Base-by-base conservation (phyloP, 768 basidiomycete genomes). In the Hygrophorus russula region DNA sequence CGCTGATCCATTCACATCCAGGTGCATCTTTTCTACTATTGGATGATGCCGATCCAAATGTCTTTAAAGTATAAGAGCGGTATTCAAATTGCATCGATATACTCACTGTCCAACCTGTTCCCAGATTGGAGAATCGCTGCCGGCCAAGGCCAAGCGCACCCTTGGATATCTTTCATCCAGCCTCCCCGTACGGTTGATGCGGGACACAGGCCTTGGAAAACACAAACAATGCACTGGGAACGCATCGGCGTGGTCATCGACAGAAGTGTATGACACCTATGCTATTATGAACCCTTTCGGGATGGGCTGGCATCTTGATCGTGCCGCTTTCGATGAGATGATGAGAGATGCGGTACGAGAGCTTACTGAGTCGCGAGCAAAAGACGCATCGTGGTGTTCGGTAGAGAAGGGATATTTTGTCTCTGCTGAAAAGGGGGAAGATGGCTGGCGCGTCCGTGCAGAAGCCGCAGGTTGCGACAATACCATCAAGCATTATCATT, bases 51-150 rank as follows among this genome's bases (percentile, higher is more conserved):
- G 51, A 63, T 41, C 53, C 52, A 4, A 24, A 14, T 5, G 19
- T 42, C 4, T 65, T 59, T 58, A 65, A 64, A 51, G 63, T 62
- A n/a, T n/a, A n/a, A n/a, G n/a, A n/a, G n/a, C n/a, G n/a, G n/a
- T n/a, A n/a, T n/a, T n/a, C n/a, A n/a, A n/a, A n/a, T n/a, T n/a
- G n/a, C n/a, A n/a, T n/a, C n/a, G n/a, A n/a, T n/a, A n/a, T n/a
- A n/a, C n/a, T n/a, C n/a, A n/a, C n/a, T n/a, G n/a, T n/a, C n/a
- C n/a, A n/a, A n/a, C n/a, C n/a, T n/a, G n/a, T n/a, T n/a, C n/a
- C n/a, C 37, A 65, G 64, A 59, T 66, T 18, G 63, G 64, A 2
- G 64, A 66, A 48, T 63, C 62, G 2, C 52, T 66, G 7, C 64
- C 64, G 4, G 51, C 60, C 11, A 54, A 50, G 19, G 62, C 60